These are phyloP conservation scores for Leptographium galeiforme DNA, from an alignment of 2,329 filamentous ascomycete species.

Conservation along the genomic window DNA sequence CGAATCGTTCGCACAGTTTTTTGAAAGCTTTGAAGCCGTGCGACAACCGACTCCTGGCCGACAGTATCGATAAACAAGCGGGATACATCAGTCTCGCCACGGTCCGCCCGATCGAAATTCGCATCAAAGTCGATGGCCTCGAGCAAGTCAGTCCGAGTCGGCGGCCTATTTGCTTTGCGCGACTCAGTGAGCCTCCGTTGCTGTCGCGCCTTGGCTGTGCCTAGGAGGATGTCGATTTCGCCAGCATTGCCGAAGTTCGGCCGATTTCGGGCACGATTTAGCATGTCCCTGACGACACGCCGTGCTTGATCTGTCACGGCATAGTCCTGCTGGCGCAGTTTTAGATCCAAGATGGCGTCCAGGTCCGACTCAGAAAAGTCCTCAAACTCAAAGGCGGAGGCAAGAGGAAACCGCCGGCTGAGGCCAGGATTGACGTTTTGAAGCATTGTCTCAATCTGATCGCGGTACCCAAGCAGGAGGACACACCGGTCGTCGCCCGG, in stretches of 20 bases:
- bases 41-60: conserved; percentile 42
- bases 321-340: conserved; percentile 44
- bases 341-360: conserved; percentile 44
- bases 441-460: conserved; percentile 59
- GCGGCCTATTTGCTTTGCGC: conserved; percentile 3
- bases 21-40: conserved; percentile 40
- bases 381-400: conserved; percentile 52
- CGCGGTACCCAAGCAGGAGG: conserved; percentile 55
- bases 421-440: conserved; percentile 62
- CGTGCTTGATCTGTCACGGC: conserved; percentile 36
- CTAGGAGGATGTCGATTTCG: conserved; percentile 58
- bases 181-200: conserved; percentile 16
- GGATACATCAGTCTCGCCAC: conserved; percentile 32
- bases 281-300: conserved; percentile 42
- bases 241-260: conserved; percentile 61
- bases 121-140: conserved; percentile 39
- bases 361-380: conserved; percentile 52
- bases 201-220: conserved; percentile 34
- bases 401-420: conserved; percentile 48
- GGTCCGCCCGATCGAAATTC: conserved; percentile 40
- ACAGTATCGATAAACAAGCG: conserved; percentile 44
- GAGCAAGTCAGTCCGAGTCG: conserved; percentile 13
- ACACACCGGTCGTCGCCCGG: conserved; percentile 62
- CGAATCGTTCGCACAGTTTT: conserved; percentile 37
- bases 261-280: conserved; percentile 46